phyloP scores from a whole-genome alignment of 2,329 filamentous ascomycete species.

The Diaporthe sp. region DNA sequence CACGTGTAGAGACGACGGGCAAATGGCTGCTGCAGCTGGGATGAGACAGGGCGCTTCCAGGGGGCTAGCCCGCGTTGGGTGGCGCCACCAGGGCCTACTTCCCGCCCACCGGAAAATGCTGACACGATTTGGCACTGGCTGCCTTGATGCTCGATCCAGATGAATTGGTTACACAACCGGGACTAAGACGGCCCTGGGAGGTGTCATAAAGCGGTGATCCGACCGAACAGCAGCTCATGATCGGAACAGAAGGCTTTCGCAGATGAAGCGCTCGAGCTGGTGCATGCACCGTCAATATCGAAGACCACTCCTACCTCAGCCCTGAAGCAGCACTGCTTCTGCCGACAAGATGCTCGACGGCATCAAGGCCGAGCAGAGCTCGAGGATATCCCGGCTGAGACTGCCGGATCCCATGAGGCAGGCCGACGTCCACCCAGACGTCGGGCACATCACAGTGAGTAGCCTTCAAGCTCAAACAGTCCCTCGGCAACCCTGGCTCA shows the following conservation, averaged over 20 bases:
- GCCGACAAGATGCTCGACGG: conserved; percentile 18
- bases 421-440: conserved; percentile 28
- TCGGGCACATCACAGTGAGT: conserved; percentile 28
- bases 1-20: conserved; percentile 21
- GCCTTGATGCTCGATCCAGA: conserved; percentile 11
- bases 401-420: conserved; percentile 28
- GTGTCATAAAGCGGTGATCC: conserved; percentile 19
- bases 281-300: background rate
- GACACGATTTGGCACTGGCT: conserved; percentile 9
- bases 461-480: too few relatives aligned
- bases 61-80: background rate
- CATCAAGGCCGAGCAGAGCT: conserved; percentile 18
- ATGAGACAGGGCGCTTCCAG: background rate
- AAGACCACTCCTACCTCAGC: background rate
- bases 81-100: conserved; percentile 20
- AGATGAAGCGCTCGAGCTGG: background rate
- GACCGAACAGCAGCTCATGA: background rate
- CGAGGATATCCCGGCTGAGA: conserved; percentile 17
- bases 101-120: conserved; percentile 1
- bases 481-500: background rate
- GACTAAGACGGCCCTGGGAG: background rate
- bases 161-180: conserved; percentile 26
- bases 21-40: conserved; percentile 12
- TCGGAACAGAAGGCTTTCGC: background rate
- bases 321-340: background rate